A percentile compares a stretch with the other conserved stretches of the same genome.
phyloP scores from a whole-genome alignment of 345 rosid genomes.

The Ailanthus altissimus region DNA sequence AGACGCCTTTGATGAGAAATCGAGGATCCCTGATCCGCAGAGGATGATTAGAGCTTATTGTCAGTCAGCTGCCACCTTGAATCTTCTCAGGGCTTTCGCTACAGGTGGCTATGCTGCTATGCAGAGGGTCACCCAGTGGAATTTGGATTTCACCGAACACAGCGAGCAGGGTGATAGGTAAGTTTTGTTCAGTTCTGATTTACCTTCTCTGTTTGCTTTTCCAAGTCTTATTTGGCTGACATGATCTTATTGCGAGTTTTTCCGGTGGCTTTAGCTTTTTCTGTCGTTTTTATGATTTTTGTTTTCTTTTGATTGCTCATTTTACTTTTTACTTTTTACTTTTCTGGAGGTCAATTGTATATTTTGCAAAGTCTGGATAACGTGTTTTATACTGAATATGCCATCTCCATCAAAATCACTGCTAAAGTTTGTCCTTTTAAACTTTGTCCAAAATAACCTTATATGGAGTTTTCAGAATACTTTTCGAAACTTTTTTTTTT shows the following conservation, averaged over 20 bases:
- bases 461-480: background rate
- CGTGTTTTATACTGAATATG: background rate
- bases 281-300: background rate
- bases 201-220: background rate
- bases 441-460: constrained; percentile 8
- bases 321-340: background rate
- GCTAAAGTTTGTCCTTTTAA: background rate
- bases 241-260: background rate
- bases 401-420: constrained; percentile 6
- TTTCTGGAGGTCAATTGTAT: background rate
- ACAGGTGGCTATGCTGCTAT: constrained; percentile 82
- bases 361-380: background rate
- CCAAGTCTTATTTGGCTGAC: background rate
- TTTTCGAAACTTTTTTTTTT: background rate
- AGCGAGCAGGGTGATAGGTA: constrained; percentile 82
- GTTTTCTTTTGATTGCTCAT: background rate
- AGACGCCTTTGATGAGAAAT: constrained; percentile 57
- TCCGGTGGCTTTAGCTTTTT: background rate
- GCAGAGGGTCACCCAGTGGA: constrained; percentile 86
- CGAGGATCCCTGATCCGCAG: constrained; percentile 69
- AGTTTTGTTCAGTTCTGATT: background rate
- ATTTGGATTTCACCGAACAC: constrained; percentile 65
- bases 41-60: constrained; percentile 75
- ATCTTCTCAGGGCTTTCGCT: constrained; percentile 76
- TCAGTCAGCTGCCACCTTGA: constrained; percentile 78